Conservation (phyloP, 2,329 filamentous ascomycete species). For the Aspergillus quadricinctus region DNA sequence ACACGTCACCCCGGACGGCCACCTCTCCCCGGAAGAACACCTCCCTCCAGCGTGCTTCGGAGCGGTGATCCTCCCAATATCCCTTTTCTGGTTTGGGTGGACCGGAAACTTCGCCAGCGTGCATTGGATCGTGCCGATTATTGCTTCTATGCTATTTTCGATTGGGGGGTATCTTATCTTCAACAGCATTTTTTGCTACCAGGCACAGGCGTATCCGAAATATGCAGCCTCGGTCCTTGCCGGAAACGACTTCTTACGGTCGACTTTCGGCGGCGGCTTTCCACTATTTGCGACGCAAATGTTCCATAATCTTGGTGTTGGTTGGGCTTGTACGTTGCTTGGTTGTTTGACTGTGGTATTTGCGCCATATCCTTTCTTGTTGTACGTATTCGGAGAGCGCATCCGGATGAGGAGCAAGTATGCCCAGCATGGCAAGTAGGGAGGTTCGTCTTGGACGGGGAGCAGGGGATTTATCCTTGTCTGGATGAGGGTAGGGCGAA, state of each 20-base stretch:
- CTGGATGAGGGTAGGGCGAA: too few species aligned
- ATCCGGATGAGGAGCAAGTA: too few species aligned
- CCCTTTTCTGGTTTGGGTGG: slow-evolving; percentile 35
- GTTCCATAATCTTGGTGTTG: slow-evolving; percentile 30
- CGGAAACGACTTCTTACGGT: slow-evolving; percentile 31
- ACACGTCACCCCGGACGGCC: slow-evolving; percentile 15
- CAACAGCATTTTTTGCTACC: slow-evolving; percentile 28
- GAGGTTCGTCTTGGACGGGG: too few species aligned
- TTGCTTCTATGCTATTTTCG: slow-evolving; percentile 20
- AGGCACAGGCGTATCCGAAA: slow-evolving; percentile 30
- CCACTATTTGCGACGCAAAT: slow-evolving; percentile 31
- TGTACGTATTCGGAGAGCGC: too few species aligned
- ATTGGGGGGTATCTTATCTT: slow-evolving; percentile 29
- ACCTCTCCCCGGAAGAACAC: slow-evolving; percentile 25
- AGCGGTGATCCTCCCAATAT: slow-evolving; percentile 27
- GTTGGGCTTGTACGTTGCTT: slow-evolving; percentile 33
- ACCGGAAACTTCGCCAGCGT: slow-evolving; percentile 21
- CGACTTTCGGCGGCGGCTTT: slow-evolving; percentile 27
- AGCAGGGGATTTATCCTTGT: too few species aligned
- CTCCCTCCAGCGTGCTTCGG: slow-evolving; percentile 22
- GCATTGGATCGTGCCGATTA: slow-evolving; percentile 24
- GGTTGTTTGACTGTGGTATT: slow-evolving; percentile 14
- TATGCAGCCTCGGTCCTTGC: slow-evolving; percentile 30
- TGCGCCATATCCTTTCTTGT: too few species aligned
- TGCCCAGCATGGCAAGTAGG: too few species aligned